These are phyloP conservation scores for Tripidium arundinaceum DNA, from an alignment of 202 grass and related monocot species.

Conservation along the genomic window DNA sequence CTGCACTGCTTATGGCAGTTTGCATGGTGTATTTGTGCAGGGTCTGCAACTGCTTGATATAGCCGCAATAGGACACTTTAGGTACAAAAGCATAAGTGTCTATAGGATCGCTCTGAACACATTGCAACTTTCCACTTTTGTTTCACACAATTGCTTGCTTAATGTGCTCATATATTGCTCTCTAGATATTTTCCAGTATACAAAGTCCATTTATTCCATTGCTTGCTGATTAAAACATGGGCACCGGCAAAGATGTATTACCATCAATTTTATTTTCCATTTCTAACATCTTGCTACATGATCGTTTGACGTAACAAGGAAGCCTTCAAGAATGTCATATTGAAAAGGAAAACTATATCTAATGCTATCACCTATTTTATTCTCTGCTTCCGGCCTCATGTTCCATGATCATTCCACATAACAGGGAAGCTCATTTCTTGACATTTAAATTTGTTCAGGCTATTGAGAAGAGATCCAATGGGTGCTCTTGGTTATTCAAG, in stretches of 20 bases:
- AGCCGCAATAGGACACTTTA: not conserved
- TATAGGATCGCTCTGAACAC: not conserved
- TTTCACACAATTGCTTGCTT: not conserved
- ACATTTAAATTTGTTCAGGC: conserved; percentile 48
- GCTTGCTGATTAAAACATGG: not conserved
- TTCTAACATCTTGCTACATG: conserved; percentile 10
- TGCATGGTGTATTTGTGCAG: conserved; percentile 6
- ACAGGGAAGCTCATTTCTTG: conserved; percentile 10
- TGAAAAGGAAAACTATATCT: not conserved
- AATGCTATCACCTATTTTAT: not conserved
- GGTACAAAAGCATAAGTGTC: conserved; percentile 22
- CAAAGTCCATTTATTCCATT: not conserved
- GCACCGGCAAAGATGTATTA: not conserved
- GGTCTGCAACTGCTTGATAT: not conserved
- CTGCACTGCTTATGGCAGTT: not conserved
- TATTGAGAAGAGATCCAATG: conserved; percentile 95
- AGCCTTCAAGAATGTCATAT: not conserved
- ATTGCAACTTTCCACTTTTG: conserved; percentile 12
- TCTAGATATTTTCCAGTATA: not conserved
- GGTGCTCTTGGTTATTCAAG: conserved; percentile 96
- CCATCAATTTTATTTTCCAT: conserved; percentile 14
- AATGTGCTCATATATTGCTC: not conserved
- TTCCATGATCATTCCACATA: conserved; percentile 29
- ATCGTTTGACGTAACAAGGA: conserved; percentile 6
- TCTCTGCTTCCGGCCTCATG: conserved; percentile 20